phyloP scores from a whole-genome alignment of 805 yeast genomes.

The Cyberlindnera subsufficiens region DNA sequence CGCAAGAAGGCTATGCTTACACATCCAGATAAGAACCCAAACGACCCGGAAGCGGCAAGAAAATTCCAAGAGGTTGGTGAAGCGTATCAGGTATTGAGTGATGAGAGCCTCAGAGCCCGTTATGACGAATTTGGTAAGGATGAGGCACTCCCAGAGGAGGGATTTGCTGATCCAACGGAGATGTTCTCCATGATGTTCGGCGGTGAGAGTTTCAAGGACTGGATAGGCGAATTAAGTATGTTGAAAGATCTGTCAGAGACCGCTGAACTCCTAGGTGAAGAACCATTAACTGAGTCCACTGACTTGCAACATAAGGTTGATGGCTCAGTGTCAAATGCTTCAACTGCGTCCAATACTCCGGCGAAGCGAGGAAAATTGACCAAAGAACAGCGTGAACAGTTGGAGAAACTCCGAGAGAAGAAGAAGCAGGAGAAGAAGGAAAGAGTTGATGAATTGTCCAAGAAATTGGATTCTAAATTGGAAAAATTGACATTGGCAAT shows the following conservation, averaged over 20 bases:
- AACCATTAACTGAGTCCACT: constrained; percentile 19
- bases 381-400: constrained; percentile 43
- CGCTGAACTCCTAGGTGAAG: constrained; percentile 38
- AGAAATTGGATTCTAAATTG: constrained; percentile 42
- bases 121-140: constrained; percentile 88
- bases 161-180: constrained; percentile 82
- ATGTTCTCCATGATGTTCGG: constrained; percentile 81
- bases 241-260: constrained; percentile 56
- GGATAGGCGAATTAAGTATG: constrained; percentile 75
- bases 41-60: constrained; percentile 82
- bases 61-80: constrained; percentile 71
- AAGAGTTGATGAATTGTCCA: constrained; percentile 45
- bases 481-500: constrained; percentile 39
- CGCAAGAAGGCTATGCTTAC: constrained; percentile 82
- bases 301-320: constrained; percentile 7
- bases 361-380: constrained; percentile 22
- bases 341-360: not conserved
- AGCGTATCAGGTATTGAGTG: constrained; percentile 78
- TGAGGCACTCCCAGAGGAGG: constrained; percentile 60
- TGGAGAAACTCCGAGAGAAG: constrained; percentile 46
- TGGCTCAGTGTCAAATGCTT: not conserved
- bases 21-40: constrained; percentile 97
- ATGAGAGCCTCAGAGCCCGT: constrained; percentile 56
- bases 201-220: constrained; percentile 70
- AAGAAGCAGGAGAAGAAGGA: constrained; percentile 43